phyloP scores from a whole-genome alignment of 2,329 filamentous ascomycete species.

The Microsporum audouinii region DNA sequence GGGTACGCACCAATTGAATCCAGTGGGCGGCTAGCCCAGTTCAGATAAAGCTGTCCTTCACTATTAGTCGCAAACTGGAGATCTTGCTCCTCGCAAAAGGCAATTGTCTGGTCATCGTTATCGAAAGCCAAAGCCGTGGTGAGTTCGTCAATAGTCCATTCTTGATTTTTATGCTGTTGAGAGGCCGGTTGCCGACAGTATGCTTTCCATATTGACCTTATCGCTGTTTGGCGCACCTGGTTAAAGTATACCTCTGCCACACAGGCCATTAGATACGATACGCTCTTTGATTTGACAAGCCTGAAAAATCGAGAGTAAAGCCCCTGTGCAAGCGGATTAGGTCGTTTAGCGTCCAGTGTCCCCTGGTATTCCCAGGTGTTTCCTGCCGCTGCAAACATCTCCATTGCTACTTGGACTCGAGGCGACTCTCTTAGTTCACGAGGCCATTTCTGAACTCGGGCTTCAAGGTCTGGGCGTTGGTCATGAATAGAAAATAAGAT shows the following conservation, averaged over 20 bases:
- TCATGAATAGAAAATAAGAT: constrained; percentile 46
- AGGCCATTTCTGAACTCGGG: constrained; percentile 47
- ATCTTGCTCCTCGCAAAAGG: constrained; percentile 44
- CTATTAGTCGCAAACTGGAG: constrained; percentile 39
- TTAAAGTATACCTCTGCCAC: constrained; percentile 54
- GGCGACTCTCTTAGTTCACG: constrained; percentile 39
- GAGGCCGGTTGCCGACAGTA: constrained; percentile 40
- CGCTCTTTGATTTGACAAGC: constrained; percentile 42
- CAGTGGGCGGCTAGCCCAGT: constrained; percentile 37
- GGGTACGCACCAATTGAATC: constrained; percentile 37
- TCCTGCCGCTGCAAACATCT: constrained; percentile 45
- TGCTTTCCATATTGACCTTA: constrained; percentile 45
- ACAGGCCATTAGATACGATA: constrained; percentile 53
- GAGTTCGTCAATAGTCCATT: constrained; percentile 46
- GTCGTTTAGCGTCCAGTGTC: constrained; percentile 38
- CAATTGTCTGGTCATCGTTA: constrained; percentile 40
- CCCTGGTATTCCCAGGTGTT: constrained; percentile 43
- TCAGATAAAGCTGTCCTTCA: constrained; percentile 40
- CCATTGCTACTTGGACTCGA: constrained; percentile 45
- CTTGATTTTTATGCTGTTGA: constrained; percentile 40
- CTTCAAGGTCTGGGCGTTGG: constrained; percentile 44
- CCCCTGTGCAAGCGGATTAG: constrained; percentile 45
- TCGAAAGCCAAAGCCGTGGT: constrained; percentile 46
- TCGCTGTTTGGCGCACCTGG: constrained; percentile 44
- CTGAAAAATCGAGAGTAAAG: constrained; percentile 50